Evolutionary conservation across 1,139 yeast species (phyloP).

Genomic region (Meyerozyma sp.): DNA sequence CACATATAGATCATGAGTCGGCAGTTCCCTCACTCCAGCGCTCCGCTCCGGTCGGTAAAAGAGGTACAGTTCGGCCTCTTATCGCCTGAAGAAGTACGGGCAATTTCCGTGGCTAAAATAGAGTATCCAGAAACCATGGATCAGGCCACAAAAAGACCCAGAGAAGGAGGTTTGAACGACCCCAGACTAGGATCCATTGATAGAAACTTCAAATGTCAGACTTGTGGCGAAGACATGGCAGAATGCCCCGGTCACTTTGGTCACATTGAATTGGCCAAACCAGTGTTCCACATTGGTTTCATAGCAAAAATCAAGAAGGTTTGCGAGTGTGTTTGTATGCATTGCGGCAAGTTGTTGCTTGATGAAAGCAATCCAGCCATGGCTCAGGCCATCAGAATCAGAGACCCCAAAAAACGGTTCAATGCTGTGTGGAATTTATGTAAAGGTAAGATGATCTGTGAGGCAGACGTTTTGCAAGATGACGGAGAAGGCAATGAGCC

Average conservation of each 20-base stretch:
- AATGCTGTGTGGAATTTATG: conserved; percentile 94
- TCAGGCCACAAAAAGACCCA: conserved; percentile 89
- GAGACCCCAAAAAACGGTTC: conserved; percentile 93
- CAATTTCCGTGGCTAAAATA: conserved; percentile 93
- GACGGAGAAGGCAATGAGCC: conserved; percentile 38
- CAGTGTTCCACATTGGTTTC: conserved; percentile 96
- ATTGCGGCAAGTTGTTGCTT: conserved; percentile 88
- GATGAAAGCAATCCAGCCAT: conserved; percentile 85
- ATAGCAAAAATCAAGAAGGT: conserved; percentile 90
- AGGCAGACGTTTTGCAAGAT: conserved; percentile 71
- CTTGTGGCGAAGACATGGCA: conserved; percentile 98
- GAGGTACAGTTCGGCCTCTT: conserved; percentile 98
- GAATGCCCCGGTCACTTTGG: conserved; percentile 99
- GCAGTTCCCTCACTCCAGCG: conserved; percentile 90
- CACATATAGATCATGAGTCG: conserved; percentile 33
- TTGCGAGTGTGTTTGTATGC: conserved; percentile 96
- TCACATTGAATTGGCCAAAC: conserved; percentile 95
- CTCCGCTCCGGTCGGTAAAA: conserved; percentile 92
- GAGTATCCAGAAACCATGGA: conserved; percentile 99
- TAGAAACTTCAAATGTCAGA: conserved; percentile 94
- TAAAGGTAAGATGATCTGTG: conserved; percentile 92
- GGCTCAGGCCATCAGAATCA: conserved; percentile 83
- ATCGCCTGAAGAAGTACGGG: conserved; percentile 96
- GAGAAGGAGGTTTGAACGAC: conserved; percentile 95
- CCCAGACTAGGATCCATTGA: conserved; percentile 97